phyloP scores from a whole-genome alignment of 371 early-diverging fungal species.

The Gilbertella persicaria region DNA sequence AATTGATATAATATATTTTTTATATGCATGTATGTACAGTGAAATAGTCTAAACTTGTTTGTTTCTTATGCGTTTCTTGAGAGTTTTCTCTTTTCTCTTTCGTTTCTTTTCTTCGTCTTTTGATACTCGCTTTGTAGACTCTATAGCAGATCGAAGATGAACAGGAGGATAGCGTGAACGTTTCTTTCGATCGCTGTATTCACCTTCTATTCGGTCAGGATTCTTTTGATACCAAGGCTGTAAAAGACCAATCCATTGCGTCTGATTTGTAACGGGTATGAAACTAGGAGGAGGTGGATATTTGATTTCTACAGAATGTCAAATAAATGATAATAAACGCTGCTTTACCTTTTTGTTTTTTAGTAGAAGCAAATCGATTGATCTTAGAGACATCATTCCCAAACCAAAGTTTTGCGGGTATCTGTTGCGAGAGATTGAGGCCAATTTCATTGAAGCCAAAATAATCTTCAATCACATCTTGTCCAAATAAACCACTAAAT shows the following conservation, averaged over 20 bases:
- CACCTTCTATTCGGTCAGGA: constrained; percentile 47
- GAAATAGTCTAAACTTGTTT: too few relatives aligned
- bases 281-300: constrained; percentile 64
- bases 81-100: too few relatives aligned
- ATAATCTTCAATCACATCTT: constrained; percentile 82
- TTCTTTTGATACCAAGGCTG: constrained; percentile 62
- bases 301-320: constrained; percentile 27
- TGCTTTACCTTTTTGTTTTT: neutral
- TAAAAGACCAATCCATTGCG: constrained; percentile 69
- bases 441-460: constrained; percentile 89
- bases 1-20: too few relatives aligned
- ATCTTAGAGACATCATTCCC: constrained; percentile 6
- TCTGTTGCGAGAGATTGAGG: constrained; percentile 53
- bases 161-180: constrained; percentile 55
- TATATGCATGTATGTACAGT: too few relatives aligned
- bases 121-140: neutral
- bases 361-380: neutral
- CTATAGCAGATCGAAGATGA: constrained; percentile 31
- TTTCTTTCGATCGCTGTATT: constrained; percentile 42
- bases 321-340: neutral
- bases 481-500: constrained; percentile 72
- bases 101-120: neutral
- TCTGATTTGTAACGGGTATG: constrained; percentile 50
- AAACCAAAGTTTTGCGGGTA: constrained; percentile 18
- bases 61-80: too few relatives aligned